Base-by-base conservation (phyloP, 352 stramenopile species). In the Paralagenidium karlingii region DNA sequence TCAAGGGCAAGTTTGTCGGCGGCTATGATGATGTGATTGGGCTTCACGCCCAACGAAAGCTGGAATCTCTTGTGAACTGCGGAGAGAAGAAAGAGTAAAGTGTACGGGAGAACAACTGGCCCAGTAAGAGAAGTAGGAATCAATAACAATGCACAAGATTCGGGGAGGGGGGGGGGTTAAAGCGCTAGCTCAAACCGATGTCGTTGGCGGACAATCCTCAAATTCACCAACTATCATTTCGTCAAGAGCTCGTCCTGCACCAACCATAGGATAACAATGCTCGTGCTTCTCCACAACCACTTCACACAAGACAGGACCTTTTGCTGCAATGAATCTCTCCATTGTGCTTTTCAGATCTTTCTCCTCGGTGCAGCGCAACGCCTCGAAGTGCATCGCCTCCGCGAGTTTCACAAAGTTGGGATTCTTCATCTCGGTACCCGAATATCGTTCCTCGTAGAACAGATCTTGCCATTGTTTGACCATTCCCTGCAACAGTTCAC, bases 391-490 rank as follows among this genome's bases (percentile, higher is more conserved):
- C 73, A 97, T 97, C 7, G 88, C 58, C 45, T 94, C 71, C 3
- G 92, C 92, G 44, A 98, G 82, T 49, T 87, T 94, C 47, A 80
- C 65, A 48, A 97, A 98, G 53, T 96, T 76, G 7, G 92, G 92
- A 63, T 96, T 97, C 49, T 79, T 87, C 82, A 95, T 93, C 40
- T 68, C 53, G 15, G 82, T 94, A 20, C 61, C 63, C 40, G 83
- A 92, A 60, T 96, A 96, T 26, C 90, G 82, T 58, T 96, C 75
- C 32, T 97, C 81, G 63, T 98, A 96, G 56, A 98, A 98, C 45
- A 97, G 68, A 45, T 94, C 81, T 60, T 98, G 90, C 92, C 92
- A 98, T 60, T 97, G 93, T 70, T 97, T 96, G 40, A 98, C 92
- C 92, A 98, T 98, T 55, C 94, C 94, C 69, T n/a, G n/a, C n/a